Evolutionary conservation across 2,329 filamentous ascomycete genomes (phyloP), one percentile per base, ranked within the genome.

Genomic region (Ambrosiella beaveri): DNA sequence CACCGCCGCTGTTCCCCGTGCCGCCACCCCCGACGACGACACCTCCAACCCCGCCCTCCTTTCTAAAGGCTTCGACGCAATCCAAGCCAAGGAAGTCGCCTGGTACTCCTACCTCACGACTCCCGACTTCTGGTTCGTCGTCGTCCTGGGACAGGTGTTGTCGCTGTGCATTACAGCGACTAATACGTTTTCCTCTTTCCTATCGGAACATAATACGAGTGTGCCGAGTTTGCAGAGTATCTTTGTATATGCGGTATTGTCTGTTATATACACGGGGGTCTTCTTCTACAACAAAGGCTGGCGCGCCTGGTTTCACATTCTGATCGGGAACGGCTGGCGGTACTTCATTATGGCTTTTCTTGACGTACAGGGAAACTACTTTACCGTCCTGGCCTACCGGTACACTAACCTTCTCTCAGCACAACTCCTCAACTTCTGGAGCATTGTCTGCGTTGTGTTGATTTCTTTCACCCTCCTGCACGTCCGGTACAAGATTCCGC

Each of bases 361-460:
- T 64, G 93, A 98, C 67, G 91, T 97, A 54, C 80, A 96, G 71
- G 93, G 93, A 62, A 98, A 98, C 73, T 98, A 96, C 75, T 97
- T 97, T 68, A 90, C 90, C 65, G 91, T 98, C 55, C 78, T 96
- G 54, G 93, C 91, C 4, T 98, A 97, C 74, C 79, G 85, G 61
- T 82, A 94, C 75, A 95, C 91, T 57, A 96, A 90, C 66, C 85
- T 96, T 64, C 78, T 97, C 54, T 93, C 86, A 17, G 89, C 89
- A 13, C 90, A 97, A 75, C 79, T 98, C 56, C 88, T 98, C 73
- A 96, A 96, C 76, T 97, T 97, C 74, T 97, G 91, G 91, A 87
- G 90, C 64, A 97, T 98, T 64, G 87, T 95, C 55, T 83, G 91
- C 62, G 93, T 98, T 19, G 88, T 97, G 17, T 67, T 86, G 61